Percentiles rank a stretch among this genome's conserved stretches.
Evolutionary conservation across 2,329 filamentous ascomycete genomes (phyloP).

Genomic region (Arthrinium phaeospermum): DNA sequence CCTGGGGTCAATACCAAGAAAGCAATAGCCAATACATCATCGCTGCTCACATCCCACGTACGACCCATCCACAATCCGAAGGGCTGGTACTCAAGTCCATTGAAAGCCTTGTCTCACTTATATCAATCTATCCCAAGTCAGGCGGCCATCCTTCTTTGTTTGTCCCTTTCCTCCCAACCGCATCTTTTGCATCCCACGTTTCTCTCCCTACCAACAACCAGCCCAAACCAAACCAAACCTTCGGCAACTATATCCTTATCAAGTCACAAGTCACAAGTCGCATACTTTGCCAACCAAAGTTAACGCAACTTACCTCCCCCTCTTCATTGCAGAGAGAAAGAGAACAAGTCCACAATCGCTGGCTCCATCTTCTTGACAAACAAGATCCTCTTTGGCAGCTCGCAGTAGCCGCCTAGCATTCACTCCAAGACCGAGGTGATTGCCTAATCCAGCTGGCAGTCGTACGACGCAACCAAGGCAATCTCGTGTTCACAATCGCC

Average conservation of each 20-base stretch:
- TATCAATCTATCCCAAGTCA: conserved; percentile 22
- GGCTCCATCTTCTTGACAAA: background rate
- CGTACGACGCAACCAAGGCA: conserved; percentile 3
- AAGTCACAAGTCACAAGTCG: background rate
- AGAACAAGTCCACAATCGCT: background rate
- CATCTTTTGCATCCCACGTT: background rate
- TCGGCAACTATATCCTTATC: background rate
- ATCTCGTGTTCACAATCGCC: conserved; percentile 16
- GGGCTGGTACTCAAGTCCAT: conserved; percentile 11
- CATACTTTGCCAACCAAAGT: conserved; percentile 5
- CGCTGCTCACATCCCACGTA: conserved; percentile 18
- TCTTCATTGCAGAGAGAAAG: background rate
- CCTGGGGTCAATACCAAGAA: conserved; percentile 8
- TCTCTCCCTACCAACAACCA: background rate
- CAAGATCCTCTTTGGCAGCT: conserved; percentile 12
- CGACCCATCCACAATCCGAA: conserved; percentile 3
- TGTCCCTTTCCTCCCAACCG: background rate
- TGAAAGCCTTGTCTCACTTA: conserved; percentile 24
- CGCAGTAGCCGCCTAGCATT: background rate
- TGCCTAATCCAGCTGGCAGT: conserved; percentile 7
- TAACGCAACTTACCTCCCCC: background rate
- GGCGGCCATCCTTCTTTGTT: conserved; percentile 8
- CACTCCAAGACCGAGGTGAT: conserved; percentile 2
- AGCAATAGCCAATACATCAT: conserved; percentile 20
- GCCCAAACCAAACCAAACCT: background rate